Conservation (phyloP, 2,329 filamentous ascomycete genomes). For the Penicillium sclerotiorum region DNA sequence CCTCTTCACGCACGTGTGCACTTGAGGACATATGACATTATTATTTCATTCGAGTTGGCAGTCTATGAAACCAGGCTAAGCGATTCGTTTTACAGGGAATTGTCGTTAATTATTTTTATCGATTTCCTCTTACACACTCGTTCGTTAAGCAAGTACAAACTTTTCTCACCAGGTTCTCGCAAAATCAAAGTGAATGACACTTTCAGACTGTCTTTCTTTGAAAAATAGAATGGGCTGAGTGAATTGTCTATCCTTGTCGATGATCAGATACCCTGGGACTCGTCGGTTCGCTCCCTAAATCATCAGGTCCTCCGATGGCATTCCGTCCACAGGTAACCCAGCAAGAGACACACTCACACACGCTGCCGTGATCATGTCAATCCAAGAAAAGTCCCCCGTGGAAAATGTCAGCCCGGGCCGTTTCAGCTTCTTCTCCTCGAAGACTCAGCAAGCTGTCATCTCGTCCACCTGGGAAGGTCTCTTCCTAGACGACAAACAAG, state of each 20-base stretch:
- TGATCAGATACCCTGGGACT: too few relatives aligned
- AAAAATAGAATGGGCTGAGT: constrained; percentile 4
- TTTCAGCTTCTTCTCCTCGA: constrained; percentile 94
- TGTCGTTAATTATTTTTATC: too few relatives aligned
- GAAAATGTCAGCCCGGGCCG: constrained; percentile 60
- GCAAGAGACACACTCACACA: not conserved
- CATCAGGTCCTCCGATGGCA: constrained; percentile 3
- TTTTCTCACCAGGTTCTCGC: too few relatives aligned
- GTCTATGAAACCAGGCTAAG: too few relatives aligned
- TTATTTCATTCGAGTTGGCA: too few relatives aligned
- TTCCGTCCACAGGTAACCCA: not conserved
- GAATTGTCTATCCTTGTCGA: not conserved
- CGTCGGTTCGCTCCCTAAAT: not conserved
- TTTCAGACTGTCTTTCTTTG: not conserved
- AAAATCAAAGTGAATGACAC: too few relatives aligned
- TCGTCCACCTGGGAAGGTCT: constrained; percentile 25
- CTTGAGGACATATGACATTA: too few relatives aligned
- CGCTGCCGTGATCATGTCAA: constrained; percentile 10
- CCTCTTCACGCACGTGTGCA: too few relatives aligned
- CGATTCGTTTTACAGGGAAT: too few relatives aligned
- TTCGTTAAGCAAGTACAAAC: too few relatives aligned
- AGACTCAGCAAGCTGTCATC: constrained; percentile 60
- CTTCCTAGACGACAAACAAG: constrained; percentile 14
- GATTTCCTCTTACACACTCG: too few relatives aligned
- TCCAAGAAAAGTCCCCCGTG: constrained; percentile 2